Conservation (phyloP, 306 rosid species). For the Luffa aegyptiaca region DNA sequence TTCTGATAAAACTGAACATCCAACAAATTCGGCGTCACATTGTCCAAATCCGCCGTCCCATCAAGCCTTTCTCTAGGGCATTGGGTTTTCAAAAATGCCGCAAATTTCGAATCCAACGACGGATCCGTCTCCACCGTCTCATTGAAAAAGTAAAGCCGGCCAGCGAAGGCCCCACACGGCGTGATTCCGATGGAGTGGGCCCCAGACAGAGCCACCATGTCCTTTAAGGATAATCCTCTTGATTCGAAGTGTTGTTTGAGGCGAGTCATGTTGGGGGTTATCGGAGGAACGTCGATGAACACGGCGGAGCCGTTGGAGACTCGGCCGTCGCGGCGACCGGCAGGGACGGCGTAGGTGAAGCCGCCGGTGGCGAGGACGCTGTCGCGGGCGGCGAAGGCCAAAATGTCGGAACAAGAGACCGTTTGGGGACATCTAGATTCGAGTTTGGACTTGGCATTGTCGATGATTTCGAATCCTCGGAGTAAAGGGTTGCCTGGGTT, state of each 20-base stretch:
- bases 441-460: slow-evolving; percentile 4
- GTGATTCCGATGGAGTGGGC: slow-evolving; percentile 6
- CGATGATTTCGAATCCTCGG: slow-evolving; percentile 1
- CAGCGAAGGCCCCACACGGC: not conserved
- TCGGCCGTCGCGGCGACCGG: not conserved
- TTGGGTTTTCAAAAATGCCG: not conserved
- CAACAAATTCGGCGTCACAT: not conserved
- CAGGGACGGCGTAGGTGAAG: not conserved
- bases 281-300: not conserved
- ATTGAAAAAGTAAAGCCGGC: not conserved
- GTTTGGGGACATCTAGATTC: slow-evolving; percentile 3
- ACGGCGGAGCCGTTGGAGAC: not conserved
- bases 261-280: not conserved
- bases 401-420: slow-evolving; percentile 2
- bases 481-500: not conserved
- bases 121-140: not conserved
- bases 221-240: not conserved
- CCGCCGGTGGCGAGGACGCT: slow-evolving; percentile 2
- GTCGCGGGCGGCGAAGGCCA: slow-evolving; percentile 6
- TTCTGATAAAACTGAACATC: slow-evolving; percentile 2
- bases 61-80: not conserved
- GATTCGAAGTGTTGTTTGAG: slow-evolving; percentile 1
- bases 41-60: not conserved
- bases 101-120: not conserved
- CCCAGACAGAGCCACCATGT: slow-evolving; percentile 3